Evolutionary conservation across 768 basidiomycete species (phyloP), one percentile per base, ranked within the genome.

Genomic region (Lactarius hatsudake): DNA sequence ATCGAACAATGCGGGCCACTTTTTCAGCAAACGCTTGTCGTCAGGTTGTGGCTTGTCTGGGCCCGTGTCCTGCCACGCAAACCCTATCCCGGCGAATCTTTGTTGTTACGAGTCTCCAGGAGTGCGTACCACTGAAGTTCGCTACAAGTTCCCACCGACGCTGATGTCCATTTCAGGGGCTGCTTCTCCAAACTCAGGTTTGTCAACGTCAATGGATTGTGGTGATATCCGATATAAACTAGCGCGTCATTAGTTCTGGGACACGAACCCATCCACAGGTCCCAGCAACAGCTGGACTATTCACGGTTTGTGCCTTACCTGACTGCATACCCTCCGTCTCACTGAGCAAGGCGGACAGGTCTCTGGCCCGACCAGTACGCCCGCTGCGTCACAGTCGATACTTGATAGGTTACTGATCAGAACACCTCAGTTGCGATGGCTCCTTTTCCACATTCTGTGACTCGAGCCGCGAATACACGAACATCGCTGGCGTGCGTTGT

Each of bases 251-350:
- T 74, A 89, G 86, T 89, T 91, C 76, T 91, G 90, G 89, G 88
- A 91, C 68, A 87, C 85, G 2, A 71, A 84, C 57, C 84, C 87
- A 0, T 74, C 82, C 3, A 86, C 84, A 23, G 89, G 90, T 13
- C 90, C 90, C 6, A 74, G 73, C 12, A 71, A 88, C 71, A 87
- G 85, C 71, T 91, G 90, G 89, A 91, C 88, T 1, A 86, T 90
- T 65, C 89, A 89, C 62, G 88, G 89, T 86, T 65, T 57, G 82
- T 71, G n/a, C 18, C 36, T 15, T 32, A n/a, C 32, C 17, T 51
- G 20, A 18, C 17, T n/a, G 40, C 15, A 17, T 12, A 8, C 20
- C 26, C 12, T 15, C 23, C 5, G 8, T 32, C 28, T 71, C 60
- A 23, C 61, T 70, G 45, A 71, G 68, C 6, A 60, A 34, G 15